Conservation (phyloP, 1,139 yeast species). For the Saccharomyces hybrid region DNA sequence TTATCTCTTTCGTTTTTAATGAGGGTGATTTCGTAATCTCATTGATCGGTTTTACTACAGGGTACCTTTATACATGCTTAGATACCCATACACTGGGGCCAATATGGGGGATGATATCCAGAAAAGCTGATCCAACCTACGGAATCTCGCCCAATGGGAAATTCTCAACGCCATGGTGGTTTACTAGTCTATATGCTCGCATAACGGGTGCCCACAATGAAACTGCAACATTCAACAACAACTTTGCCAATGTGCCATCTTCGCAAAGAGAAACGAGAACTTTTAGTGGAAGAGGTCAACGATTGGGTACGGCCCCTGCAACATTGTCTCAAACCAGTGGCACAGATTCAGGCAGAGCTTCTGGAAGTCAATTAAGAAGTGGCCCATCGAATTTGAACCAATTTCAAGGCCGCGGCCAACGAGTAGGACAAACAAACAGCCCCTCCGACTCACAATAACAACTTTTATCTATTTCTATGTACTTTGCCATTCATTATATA, state of each 20-base stretch:
- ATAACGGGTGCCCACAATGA: neutral
- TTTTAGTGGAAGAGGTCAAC: constrained; percentile 13
- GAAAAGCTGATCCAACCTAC: constrained; percentile 13
- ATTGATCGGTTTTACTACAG: constrained; percentile 24
- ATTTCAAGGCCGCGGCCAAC: constrained; percentile 12
- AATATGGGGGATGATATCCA: constrained; percentile 23
- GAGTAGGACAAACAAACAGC: constrained; percentile 13
- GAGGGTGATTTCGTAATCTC: constrained; percentile 16
- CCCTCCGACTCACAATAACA: constrained; percentile 14
- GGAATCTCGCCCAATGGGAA: constrained; percentile 23
- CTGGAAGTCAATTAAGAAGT: neutral
- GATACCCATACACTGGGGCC: constrained; percentile 32
- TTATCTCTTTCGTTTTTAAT: constrained; percentile 21
- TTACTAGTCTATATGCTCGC: constrained; percentile 8
- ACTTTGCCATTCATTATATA: neutral
- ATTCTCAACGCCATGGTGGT: constrained; percentile 25
- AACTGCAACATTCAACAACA: neutral
- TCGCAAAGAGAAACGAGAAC: neutral
- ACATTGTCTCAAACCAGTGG: neutral
- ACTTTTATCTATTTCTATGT: neutral
- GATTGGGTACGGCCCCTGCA: constrained; percentile 7
- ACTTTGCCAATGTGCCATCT: neutral
- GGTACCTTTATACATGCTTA: constrained; percentile 28
- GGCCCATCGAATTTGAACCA: neutral
- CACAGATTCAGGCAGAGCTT: neutral